Evolutionary conservation across 768 basidiomycete species (phyloP).

Genomic region (Crucibulum laeve): DNA sequence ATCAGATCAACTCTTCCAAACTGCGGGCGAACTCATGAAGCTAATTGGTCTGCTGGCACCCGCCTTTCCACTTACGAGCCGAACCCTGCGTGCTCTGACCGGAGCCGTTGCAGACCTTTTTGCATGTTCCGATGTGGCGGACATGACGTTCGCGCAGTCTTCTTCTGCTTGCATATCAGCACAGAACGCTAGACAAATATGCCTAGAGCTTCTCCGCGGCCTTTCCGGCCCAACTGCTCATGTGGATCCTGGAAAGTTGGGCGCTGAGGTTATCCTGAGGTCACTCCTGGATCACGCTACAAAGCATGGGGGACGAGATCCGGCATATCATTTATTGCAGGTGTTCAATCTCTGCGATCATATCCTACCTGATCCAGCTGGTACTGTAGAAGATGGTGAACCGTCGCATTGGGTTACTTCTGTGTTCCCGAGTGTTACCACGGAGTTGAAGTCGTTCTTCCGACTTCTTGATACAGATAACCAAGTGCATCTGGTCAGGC

Average conservation of each 20-base stretch:
- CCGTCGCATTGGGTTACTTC: constrained; percentile 43
- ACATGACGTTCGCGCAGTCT: constrained; percentile 31
- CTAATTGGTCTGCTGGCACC: constrained; percentile 45
- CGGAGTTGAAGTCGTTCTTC: constrained; percentile 53
- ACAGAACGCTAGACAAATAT: constrained; percentile 40
- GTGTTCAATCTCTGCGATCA: constrained; percentile 52
- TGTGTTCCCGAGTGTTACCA: constrained; percentile 54
- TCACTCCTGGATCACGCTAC: constrained; percentile 50
- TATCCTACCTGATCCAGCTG: constrained; percentile 40
- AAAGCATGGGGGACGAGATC: constrained; percentile 41
- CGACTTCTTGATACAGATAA: constrained; percentile 51
- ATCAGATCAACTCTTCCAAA: constrained; percentile 50
- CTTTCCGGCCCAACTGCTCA: constrained; percentile 30
- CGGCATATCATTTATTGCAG: constrained; percentile 51
- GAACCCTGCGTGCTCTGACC: constrained; percentile 41
- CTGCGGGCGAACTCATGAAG: constrained; percentile 47
- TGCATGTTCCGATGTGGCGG: constrained; percentile 44
- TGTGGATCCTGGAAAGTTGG: constrained; percentile 29
- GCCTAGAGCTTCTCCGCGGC: constrained; percentile 42
- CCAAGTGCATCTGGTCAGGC: constrained; percentile 47
- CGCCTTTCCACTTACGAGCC: constrained; percentile 45
- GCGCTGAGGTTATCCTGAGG: constrained; percentile 50
- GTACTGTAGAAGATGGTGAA: constrained; percentile 22
- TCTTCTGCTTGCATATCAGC: constrained; percentile 38
- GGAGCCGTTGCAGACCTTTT: constrained; percentile 49